These are phyloP conservation scores for Fusarium nanum DNA, from an alignment of 2,329 filamentous ascomycete species.

Conservation along the genomic window DNA sequence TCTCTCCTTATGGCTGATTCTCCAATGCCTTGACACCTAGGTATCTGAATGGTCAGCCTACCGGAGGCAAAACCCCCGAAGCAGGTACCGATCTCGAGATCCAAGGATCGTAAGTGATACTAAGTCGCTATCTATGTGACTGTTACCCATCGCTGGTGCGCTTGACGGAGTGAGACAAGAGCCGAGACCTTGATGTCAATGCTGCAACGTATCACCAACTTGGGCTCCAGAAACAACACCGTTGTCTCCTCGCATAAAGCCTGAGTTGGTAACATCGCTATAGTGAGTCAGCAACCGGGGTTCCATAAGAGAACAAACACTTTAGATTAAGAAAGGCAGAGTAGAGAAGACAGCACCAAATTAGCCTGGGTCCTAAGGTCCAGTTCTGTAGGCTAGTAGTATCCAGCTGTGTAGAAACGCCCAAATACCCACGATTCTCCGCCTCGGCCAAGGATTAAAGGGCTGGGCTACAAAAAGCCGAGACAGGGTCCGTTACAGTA, in stretches of 20 bases:
- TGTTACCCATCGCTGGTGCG: too few species aligned
- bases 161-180: fast-evolving
- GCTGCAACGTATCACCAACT: neutral
- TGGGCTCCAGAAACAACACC: neutral
- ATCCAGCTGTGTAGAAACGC: neutral
- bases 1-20: neutral
- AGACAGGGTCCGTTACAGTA: neutral
- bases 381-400: too few species aligned
- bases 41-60: neutral
- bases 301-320: too few species aligned
- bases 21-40: neutral
- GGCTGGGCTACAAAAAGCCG: neutral
- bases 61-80: constrained; percentile 11
- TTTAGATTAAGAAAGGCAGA: too few species aligned
- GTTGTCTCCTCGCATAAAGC: too few species aligned
- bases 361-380: fast-evolving
- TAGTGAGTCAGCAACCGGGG: too few species aligned
- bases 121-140: neutral
- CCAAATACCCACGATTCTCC: fast-evolving
- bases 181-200: neutral
- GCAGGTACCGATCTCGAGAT: constrained; percentile 1
- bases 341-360: too few species aligned
- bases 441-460: neutral
- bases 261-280: too few species aligned
- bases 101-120: neutral